Base-by-base conservation (phyloP, 2,329 filamentous ascomycete genomes). In the Neoascochyta sp. region DNA sequence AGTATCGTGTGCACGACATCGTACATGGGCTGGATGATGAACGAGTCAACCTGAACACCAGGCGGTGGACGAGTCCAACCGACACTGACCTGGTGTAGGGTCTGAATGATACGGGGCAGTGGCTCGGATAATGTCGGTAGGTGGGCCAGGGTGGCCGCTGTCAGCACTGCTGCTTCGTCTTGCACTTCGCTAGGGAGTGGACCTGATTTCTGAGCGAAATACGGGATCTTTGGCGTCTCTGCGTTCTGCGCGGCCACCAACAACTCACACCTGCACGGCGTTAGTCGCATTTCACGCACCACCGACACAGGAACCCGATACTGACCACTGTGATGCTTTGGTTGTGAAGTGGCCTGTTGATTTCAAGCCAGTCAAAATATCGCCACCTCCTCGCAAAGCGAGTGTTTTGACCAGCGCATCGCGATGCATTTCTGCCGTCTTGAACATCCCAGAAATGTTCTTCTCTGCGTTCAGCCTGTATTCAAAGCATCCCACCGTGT, bases 241-340 rank as follows among this genome's bases (percentile, higher is more conserved):
- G 32, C 38, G 13, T 38, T 32, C 20, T 51, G 40, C 9, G 37
- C 35, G 10, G 42, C 42, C n/a, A 51, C 42, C 24, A 48, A 29
- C 7, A 47, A 39, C 16, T 53, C 50, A 24, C 48, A 47, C 50
- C 50, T 53, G 13, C 5, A 15, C 9, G 4, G 0, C 3, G 13
- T 43, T 13, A 39, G 27, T 18, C 22, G 10, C 2, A 3, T 15
- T 10, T 5, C 4, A 12, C 15, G 8, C 3, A 19, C 2, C 10
- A 3, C 8, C 8, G n/a, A n/a, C n/a, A n/a, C n/a, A n/a, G n/a
- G n/a, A 16, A n/a, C 8, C 6, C 1, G 9, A 8, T n/a, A 9
- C 7, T 24, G 14, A 53, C 47, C 47, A 52, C 24, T 43, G 39
- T 10, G 43, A 21, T 14, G 39, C 36, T 28, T 49, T 52, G 6